Base-by-base conservation (phyloP, 1,284 basidiomycete genomes). In the Pterulicium gracile region DNA sequence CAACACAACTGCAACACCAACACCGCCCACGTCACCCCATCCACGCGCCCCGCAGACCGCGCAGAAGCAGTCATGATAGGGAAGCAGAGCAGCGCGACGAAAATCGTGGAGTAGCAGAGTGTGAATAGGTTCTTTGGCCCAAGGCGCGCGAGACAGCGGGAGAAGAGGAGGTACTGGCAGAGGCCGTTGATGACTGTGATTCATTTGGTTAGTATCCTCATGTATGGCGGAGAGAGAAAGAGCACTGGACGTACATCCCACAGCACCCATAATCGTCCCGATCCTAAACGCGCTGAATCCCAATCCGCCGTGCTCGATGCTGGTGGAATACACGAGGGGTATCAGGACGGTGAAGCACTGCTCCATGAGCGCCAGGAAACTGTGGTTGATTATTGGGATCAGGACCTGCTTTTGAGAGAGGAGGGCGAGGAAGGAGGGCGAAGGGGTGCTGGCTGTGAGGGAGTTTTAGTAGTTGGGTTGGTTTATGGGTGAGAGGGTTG, bases 361-460 rank as follows among this genome's bases (percentile, higher is more conserved):
- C 35, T 67, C 63, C n/a, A 61, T 48, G 40, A 70, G 64, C 5
- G 59, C 53, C 2, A 67, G 50, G 39, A 63, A 54, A 4, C 52
- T 54, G 49, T 64, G 63, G 51, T 58, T 62, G 12, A 54, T 4
- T 14, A 67, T 52, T 4, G 66, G 53, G 15, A 61, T 55, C 1
- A 59, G 42, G n/a, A 69, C 56, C 15, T 53, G 58, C 27, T 32
- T 32, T 3, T 54, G 57, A n/a, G 56, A 55, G 18, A 69, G 52
- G 3, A 69, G 52, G 3, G 53, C 54, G 13, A 53, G 51, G 13
- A 66, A 49, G 3, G 59, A 48, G 12, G 52, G 54, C 4, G 55
- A 45, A 49, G 49, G 17, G n/a, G n/a, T n/a, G n/a, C n/a, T n/a
- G n/a, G n/a, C n/a, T n/a, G n/a, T n/a, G n/a, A n/a, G n/a, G n/a